Percentiles rank a stretch among this genome's conserved stretches.
Conservation (phyloP, 1,284 basidiomycete species). For the Puccinia polysora region DNA sequence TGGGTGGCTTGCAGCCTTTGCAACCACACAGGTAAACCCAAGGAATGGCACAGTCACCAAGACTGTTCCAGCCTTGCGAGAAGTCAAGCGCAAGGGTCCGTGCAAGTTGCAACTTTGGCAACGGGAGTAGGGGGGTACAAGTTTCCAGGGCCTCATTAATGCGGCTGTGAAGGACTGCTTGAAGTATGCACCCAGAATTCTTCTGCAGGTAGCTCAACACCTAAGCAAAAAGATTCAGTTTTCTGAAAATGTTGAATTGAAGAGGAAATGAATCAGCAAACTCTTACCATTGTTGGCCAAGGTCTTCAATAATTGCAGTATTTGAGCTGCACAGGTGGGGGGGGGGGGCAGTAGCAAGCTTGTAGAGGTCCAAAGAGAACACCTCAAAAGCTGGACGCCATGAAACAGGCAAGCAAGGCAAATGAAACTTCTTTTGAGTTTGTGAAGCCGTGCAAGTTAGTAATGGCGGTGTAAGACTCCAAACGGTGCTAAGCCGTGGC, state of each 20-base stretch:
- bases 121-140: neutral
- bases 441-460: neutral
- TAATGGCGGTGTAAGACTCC: neutral
- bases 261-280: neutral
- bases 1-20: constrained; percentile 2
- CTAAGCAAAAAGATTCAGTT: neutral
- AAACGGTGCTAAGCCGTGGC: too few species aligned
- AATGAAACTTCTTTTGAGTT: neutral
- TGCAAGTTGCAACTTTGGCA: neutral
- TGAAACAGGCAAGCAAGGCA: neutral
- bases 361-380: neutral
- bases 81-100: neutral
- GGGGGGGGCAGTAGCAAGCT: constrained; percentile 3
- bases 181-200: neutral
- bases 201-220: neutral
- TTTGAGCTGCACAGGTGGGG: neutral
- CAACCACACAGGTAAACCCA: neutral
- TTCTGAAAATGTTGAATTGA: neutral
- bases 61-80: neutral
- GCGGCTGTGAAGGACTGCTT: neutral
- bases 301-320: neutral
- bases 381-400: neutral
- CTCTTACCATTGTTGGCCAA: neutral
- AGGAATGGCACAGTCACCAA: neutral
- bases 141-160: neutral